Conservation (phyloP, 163 green algal species). For the Scenedesmus sp. region DNA sequence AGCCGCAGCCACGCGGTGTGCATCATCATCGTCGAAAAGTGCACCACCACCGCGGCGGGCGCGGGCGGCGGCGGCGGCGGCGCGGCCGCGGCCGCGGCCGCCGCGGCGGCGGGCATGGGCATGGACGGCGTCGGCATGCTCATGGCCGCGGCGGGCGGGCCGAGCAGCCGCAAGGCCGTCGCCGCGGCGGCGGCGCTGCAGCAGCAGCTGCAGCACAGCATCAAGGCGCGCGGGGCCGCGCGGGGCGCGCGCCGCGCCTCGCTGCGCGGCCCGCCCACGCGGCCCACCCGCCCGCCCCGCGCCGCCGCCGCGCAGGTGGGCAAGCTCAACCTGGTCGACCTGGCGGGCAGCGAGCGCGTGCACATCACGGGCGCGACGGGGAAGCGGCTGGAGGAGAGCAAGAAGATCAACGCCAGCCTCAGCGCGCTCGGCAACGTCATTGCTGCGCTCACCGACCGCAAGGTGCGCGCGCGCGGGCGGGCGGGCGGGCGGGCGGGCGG, state of each 20-base stretch:
- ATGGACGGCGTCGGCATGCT: constrained; percentile 28
- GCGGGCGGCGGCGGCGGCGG: constrained; percentile 45
- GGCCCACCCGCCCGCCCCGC: too few species aligned
- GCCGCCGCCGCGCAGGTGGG: constrained; percentile 67
- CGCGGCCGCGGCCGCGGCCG: constrained; percentile 31
- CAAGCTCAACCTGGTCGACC: constrained; percentile 98
- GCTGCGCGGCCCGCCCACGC: too few species aligned
- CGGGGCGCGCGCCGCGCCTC: too few species aligned
- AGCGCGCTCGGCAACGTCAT: constrained; percentile 97
- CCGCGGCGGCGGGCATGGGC: constrained; percentile 44
- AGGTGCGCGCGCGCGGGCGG: constrained; percentile 18
- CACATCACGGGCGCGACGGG: constrained; percentile 92
- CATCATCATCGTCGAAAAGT: constrained; percentile 96
- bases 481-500: too few species aligned
- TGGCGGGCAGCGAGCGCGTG: constrained; percentile 94
- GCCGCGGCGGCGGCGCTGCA: constrained; percentile 31
- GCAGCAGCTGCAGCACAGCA: constrained; percentile 56
- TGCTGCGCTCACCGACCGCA: constrained; percentile 87
- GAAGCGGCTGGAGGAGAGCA: constrained; percentile 95
- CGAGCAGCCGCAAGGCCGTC: constrained; percentile 41
- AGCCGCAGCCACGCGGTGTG: constrained; percentile 94
- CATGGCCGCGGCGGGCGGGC: constrained; percentile 12
- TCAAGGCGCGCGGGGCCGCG: constrained; percentile 57
- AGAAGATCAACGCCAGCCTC: constrained; percentile 97
- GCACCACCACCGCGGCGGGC: constrained; percentile 36